Conservation (phyloP, 306 rosid genomes). For the Vigna unguiculata region DNA sequence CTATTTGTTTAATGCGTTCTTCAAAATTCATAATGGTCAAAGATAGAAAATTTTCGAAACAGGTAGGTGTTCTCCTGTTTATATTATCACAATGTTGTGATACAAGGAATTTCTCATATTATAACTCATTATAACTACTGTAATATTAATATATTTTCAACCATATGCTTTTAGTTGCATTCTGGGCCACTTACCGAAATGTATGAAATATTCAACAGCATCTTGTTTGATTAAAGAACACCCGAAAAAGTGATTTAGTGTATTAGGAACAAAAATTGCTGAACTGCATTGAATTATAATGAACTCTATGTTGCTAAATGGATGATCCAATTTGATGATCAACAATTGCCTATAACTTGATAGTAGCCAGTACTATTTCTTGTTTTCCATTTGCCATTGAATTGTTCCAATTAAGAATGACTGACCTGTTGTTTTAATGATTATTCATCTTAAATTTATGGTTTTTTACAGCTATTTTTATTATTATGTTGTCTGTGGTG, state of each 20-base stretch:
- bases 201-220: not conserved
- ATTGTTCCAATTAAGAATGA: too few relatives aligned
- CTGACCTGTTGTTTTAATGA: too few relatives aligned
- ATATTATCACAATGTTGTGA: slow-evolving; percentile 7
- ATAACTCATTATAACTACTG: slow-evolving; percentile 5
- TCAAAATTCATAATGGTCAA: slow-evolving; percentile 3
- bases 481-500: too few relatives aligned
- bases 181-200: not conserved
- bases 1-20: slow-evolving; percentile 16
- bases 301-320: too few relatives aligned
- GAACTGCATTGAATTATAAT: not conserved
- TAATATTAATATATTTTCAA: not conserved
- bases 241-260: not conserved
- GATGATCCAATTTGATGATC: too few relatives aligned
- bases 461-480: too few relatives aligned
- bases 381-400: too few relatives aligned
- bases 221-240: not conserved
- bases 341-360: too few relatives aligned
- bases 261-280: not conserved
- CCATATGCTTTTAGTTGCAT: not conserved
- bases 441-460: too few relatives aligned
- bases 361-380: too few relatives aligned
- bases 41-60: not conserved
- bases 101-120: slow-evolving; percentile 3
- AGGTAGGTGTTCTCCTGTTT: slow-evolving; percentile 31